These are phyloP conservation scores for Perkinsus chesapeaki DNA, from an alignment of 169 alveolate genomes.

Conservation along the genomic window DNA sequence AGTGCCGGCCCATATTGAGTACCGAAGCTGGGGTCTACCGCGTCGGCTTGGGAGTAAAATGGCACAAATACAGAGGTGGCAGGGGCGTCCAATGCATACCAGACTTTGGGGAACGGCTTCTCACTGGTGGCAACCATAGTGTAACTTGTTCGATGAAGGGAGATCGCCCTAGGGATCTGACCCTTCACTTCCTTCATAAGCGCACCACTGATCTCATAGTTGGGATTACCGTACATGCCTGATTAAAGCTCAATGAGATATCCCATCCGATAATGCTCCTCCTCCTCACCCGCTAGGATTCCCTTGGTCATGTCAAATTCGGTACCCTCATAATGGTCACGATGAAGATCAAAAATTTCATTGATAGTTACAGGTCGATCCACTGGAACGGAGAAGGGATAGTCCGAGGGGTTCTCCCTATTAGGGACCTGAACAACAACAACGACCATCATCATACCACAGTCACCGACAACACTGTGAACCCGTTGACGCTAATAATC, in stretches of 20 bases:
- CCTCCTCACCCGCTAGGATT: neutral
- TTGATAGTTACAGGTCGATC: neutral
- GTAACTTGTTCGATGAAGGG: neutral
- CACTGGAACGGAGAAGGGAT: neutral
- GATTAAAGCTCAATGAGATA: neutral
- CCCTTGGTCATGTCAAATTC: constrained; percentile 8
- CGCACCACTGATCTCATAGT: neutral
- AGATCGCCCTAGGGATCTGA: constrained; percentile 1
- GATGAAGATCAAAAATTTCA: constrained; percentile 2
- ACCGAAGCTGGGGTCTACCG: neutral
- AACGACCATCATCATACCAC: too few relatives aligned
- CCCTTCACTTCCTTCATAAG: neutral
- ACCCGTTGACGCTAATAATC: too few relatives aligned
- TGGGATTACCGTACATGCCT: neutral
- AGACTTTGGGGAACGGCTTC: neutral
- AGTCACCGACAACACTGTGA: too few relatives aligned
- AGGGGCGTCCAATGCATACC: constrained; percentile 11
- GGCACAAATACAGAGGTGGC: neutral
- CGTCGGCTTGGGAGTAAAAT: neutral
- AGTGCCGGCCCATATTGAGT: neutral
- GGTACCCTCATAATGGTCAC: constrained; percentile 12
- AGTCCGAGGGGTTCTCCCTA: neutral
- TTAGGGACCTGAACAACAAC: neutral
- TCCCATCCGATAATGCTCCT: neutral
- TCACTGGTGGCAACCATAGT: neutral